A percentile compares a stretch with the other conserved stretches of the same genome.
phyloP scores from a whole-genome alignment of 1,284 basidiomycete genomes.

The Papiliotrema fonsecae region DNA sequence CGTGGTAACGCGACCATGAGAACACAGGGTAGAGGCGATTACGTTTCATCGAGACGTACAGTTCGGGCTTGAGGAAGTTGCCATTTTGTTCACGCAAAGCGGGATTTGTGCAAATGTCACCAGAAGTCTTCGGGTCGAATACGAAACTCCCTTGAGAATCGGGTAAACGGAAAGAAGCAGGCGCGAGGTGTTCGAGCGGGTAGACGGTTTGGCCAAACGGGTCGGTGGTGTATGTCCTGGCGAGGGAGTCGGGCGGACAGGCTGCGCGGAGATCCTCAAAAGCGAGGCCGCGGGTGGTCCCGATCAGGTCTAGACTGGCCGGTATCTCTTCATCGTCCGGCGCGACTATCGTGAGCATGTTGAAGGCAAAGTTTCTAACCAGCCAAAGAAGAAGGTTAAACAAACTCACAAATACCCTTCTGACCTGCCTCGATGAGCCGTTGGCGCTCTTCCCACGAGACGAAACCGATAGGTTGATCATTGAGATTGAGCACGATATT shows the following conservation, averaged over 20 bases:
- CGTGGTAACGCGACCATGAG: slow-evolving; percentile 4
- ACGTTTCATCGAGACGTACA: background rate
- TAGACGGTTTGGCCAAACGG: background rate
- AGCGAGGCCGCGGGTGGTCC: background rate
- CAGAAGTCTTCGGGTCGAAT: background rate
- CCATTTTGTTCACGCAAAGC: slow-evolving; percentile 2
- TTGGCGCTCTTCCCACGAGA: slow-evolving; percentile 1
- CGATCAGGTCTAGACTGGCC: background rate
- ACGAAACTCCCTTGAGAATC: slow-evolving; percentile 1
- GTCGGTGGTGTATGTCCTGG: background rate
- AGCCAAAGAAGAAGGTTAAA: background rate
- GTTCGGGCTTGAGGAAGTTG: background rate
- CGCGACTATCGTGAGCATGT: background rate
- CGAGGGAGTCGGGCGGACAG: slow-evolving; percentile 1
- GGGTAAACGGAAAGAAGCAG: background rate
- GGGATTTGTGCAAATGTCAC: slow-evolving; percentile 5
- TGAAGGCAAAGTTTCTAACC: background rate
- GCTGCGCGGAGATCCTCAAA: background rate
- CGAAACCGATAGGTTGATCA: background rate
- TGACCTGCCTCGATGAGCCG: background rate
- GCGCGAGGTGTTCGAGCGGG: background rate
- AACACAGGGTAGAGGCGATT: slow-evolving; percentile 3
- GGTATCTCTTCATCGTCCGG: slow-evolving; percentile 3
- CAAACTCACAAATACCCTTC: background rate
- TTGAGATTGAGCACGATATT: slow-evolving; percentile 3